Base-by-base conservation (phyloP, 176 grass and related monocot species). In the Musa acuminata region DNA sequence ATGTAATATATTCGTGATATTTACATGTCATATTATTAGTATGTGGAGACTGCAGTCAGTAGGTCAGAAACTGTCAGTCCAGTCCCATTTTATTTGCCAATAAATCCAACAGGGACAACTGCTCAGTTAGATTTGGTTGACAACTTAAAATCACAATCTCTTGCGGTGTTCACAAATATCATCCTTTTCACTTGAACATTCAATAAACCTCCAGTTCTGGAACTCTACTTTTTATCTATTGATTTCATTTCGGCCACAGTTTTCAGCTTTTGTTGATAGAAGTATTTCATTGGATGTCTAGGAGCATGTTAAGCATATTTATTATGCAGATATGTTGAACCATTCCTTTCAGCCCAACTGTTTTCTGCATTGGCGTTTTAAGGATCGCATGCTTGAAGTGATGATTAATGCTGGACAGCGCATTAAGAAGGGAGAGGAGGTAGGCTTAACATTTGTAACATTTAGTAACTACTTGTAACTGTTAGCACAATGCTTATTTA, bases 311-410 rank as follows among this genome's bases (percentile, higher is more conserved):
- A 76, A 64, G 49, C 5, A 17, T 22, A 35, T 72, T 72, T 11
- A 23, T 82, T 83, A 20, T 80, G 77, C 87, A 97, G 93, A 97
- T 87, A 97, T 97, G 93, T 81, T 97, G 82, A 97, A 93, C 79
- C 93, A 97, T 75, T 97, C 93, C 8, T 89, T 91, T 77, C 77
- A 90, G 83, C 90, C 93, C 80, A 97, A 97, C 65, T 93, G 90
- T 85, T 97, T 97, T 72, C 81, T 97, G 58, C 94, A 97, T 80
- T 93, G 94, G 94, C 87, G 94, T 76, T 88, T 87, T 80, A 97
- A 86, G 80, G 90, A 97, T 81, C 83, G 94, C 63, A 90, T 97
- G 87, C 90, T 97, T 83, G 90, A 97, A 87, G 87, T 97, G 66
- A 87, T 97, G 90, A 93, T 97, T 75, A 97, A 97, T 87, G 87